A percentile compares a stretch with the other conserved stretches of the same genome.
Conservation (phyloP, 2,329 filamentous ascomycete species). For the Curvularia sp. region DNA sequence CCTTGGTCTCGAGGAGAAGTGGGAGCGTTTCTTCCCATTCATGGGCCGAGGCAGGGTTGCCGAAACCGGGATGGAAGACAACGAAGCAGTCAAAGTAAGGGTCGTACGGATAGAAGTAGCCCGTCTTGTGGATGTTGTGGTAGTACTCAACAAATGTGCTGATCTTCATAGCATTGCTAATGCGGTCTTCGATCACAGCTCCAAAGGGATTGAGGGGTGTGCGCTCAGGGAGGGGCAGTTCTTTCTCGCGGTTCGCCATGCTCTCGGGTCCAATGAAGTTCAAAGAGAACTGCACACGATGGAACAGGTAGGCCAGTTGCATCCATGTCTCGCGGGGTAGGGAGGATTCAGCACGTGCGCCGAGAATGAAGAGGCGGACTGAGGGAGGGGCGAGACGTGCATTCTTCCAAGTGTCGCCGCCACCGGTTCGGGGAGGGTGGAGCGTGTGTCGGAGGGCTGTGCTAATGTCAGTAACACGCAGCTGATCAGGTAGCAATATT, state of each 20-base stretch:
- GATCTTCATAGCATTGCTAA: slow-evolving; percentile 91
- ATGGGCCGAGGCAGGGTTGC: slow-evolving; percentile 89
- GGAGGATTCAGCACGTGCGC: slow-evolving; percentile 95
- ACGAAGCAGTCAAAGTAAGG: slow-evolving; percentile 99
- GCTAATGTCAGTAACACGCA: slow-evolving; percentile 19
- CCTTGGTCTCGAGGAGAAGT: slow-evolving; percentile 89
- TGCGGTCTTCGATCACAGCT: slow-evolving; percentile 88
- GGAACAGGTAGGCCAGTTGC: slow-evolving; percentile 93
- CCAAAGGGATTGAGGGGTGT: slow-evolving; percentile 90
- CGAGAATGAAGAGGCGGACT: slow-evolving; percentile 89
- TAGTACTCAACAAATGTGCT: slow-evolving; percentile 98
- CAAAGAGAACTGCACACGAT: slow-evolving; percentile 85
- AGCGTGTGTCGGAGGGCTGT: slow-evolving; percentile 89
- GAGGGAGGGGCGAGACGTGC: slow-evolving; percentile 85
- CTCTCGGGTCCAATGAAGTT: slow-evolving; percentile 95
- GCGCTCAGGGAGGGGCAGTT: slow-evolving; percentile 87
- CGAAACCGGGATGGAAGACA: slow-evolving; percentile 94
- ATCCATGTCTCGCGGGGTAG: slow-evolving; percentile 93
- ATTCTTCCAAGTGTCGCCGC: slow-evolving; percentile 75
- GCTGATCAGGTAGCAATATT: no score
- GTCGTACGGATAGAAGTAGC: slow-evolving; percentile 91
- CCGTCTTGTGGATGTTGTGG: slow-evolving; percentile 90
- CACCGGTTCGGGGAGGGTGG: slow-evolving; percentile 83
- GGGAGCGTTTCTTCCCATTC: slow-evolving; percentile 95
- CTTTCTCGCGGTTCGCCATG: slow-evolving; percentile 91